Evolutionary conservation across 2,329 filamentous ascomycete species (phyloP).

Genomic region (Ophiostoma sp.): DNA sequence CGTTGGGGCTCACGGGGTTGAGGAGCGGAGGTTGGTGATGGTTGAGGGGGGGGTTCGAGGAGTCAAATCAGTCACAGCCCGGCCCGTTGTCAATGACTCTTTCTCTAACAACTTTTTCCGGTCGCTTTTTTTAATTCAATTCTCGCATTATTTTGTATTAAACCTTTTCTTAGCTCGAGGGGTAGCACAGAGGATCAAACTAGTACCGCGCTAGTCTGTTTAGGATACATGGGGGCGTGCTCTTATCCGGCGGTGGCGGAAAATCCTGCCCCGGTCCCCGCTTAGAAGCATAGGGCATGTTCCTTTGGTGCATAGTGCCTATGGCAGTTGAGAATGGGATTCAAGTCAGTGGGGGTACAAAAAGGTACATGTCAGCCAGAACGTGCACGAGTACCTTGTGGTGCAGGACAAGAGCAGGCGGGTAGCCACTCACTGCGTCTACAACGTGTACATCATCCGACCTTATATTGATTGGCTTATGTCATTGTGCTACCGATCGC

Average conservation of each 20-base stretch:
- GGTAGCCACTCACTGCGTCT: background rate
- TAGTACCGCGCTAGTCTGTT: background rate
- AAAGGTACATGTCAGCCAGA: conserved; percentile 3
- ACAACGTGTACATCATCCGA: background rate
- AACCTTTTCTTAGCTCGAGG: background rate
- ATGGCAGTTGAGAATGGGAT: background rate
- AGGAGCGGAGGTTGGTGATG: background rate
- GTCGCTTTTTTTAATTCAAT: background rate
- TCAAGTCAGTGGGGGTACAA: background rate
- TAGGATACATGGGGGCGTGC: background rate
- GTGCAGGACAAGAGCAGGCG: background rate
- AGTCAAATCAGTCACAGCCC: conserved; percentile 6
- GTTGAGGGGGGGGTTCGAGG: background rate
- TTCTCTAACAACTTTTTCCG: conserved; percentile 7
- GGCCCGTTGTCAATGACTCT: background rate
- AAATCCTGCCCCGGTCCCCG: background rate
- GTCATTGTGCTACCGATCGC: too few relatives aligned
- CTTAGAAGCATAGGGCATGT: background rate
- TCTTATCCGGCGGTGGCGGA: background rate
- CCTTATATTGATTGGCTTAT: too few relatives aligned
- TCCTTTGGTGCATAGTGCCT: background rate
- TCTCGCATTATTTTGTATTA: background rate
- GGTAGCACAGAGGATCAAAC: background rate
- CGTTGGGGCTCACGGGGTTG: conserved; percentile 8
- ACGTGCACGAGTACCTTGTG: background rate